Conservation (phyloP, 352 stramenopile genomes). For the Blastocystis sp. region DNA sequence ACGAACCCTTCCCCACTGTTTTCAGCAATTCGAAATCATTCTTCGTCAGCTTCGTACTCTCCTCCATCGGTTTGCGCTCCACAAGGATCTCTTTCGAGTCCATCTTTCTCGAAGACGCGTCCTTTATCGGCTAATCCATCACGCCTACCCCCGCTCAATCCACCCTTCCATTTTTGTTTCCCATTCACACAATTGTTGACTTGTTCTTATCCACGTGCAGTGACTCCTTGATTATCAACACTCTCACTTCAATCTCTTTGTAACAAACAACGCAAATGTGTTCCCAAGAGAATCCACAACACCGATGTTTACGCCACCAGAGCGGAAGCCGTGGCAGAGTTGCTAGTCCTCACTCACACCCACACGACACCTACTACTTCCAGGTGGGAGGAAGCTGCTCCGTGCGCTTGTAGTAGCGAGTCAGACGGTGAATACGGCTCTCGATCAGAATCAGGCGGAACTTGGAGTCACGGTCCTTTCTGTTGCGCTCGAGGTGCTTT, state of each 20-base stretch:
- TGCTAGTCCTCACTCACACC: conserved; percentile 1
- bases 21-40: conserved; percentile 87
- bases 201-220: background rate
- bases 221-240: background rate
- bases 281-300: conserved; percentile 45
- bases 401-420: no score
- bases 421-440: no score
- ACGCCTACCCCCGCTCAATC: background rate
- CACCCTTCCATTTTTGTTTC: conserved; percentile 36
- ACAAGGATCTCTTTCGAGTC: conserved; percentile 70
- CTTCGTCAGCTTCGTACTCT: conserved; percentile 72
- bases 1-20: conserved; percentile 84
- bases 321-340: conserved; percentile 90
- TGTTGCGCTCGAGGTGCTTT: conserved; percentile 88
- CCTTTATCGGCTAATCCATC: no score
- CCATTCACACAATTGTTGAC: background rate
- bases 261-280: conserved; percentile 32
- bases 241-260: background rate
- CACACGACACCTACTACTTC: conserved; percentile 73
- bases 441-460: no score
- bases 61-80: conserved; percentile 74
- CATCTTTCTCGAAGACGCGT: background rate
- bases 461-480: conserved; percentile 99
- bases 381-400: no score
- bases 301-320: conserved; percentile 90